Evolutionary conservation across 225 moss, liverwort and hornwort genomes (phyloP).

Genomic region (Polytrichum formosum): DNA sequence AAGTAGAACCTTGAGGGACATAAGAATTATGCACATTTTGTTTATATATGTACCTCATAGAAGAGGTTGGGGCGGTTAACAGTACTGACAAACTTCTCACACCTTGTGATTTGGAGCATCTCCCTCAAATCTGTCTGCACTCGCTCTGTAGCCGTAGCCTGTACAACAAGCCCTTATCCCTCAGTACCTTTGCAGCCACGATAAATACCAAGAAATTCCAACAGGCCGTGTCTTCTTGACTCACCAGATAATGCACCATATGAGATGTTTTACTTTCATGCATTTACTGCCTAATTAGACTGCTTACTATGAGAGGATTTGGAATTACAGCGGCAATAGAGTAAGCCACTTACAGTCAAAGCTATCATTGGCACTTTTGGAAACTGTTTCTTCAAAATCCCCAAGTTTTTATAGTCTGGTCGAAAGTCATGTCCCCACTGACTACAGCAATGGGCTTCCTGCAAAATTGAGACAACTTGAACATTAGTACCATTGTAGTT

Average conservation of each 20-base stretch:
- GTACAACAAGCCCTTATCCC: slow-evolving; percentile 29
- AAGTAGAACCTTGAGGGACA: too few species aligned
- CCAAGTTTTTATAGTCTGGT: slow-evolving; percentile 90
- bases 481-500: background rate
- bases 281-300: too few species aligned
- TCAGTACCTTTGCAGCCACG: slow-evolving; percentile 10
- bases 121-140: slow-evolving; percentile 88
- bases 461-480: slow-evolving; percentile 16
- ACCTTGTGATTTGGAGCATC: slow-evolving; percentile 83
- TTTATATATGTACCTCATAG: slow-evolving; percentile 62
- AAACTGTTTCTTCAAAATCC: slow-evolving; percentile 95
- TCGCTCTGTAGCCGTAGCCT: slow-evolving; percentile 98
- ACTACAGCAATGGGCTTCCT: slow-evolving; percentile 99
- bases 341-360: slow-evolving; percentile 72
- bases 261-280: too few species aligned
- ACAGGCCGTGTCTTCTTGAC: slow-evolving; percentile 13
- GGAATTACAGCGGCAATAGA: background rate
- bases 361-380: slow-evolving; percentile 95
- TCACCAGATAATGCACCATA: background rate
- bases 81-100: slow-evolving; percentile 92
- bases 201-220: slow-evolving; percentile 11
- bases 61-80: slow-evolving; percentile 93
- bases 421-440: slow-evolving; percentile 99
- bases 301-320: background rate
- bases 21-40: background rate